Evolutionary conservation across 169 alveolate genomes (phyloP).

Genomic region (Cryptosporidium xiaoi): DNA sequence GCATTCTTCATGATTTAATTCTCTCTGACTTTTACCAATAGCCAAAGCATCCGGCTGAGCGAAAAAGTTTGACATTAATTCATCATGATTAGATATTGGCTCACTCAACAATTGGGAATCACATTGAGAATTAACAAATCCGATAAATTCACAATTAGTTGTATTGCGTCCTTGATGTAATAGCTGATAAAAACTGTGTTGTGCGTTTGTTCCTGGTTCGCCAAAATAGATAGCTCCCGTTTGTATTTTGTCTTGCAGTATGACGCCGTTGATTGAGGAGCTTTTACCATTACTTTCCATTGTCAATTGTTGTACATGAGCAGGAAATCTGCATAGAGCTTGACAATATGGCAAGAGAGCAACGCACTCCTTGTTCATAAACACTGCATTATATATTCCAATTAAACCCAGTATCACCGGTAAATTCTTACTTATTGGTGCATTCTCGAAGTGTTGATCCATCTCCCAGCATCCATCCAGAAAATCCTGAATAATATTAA

Average conservation of each 20-base stretch:
- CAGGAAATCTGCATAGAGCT: slow-evolving; percentile 92
- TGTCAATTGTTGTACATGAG: slow-evolving; percentile 96
- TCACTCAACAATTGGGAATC: slow-evolving; percentile 79
- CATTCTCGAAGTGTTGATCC: slow-evolving; percentile 90
- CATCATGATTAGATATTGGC: slow-evolving; percentile 90
- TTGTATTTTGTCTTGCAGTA: slow-evolving; percentile 77
- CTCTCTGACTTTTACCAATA: slow-evolving; percentile 88
- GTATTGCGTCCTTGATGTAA: slow-evolving; percentile 96
- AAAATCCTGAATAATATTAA: slow-evolving; percentile 86
- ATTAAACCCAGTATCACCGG: slow-evolving; percentile 95
- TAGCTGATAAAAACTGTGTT: slow-evolving; percentile 96
- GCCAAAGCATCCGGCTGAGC: slow-evolving; percentile 99
- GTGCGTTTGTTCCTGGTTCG: slow-evolving; percentile 99
- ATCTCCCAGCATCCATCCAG: slow-evolving; percentile 84
- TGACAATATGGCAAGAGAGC: slow-evolving; percentile 98
- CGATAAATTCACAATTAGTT: slow-evolving; percentile 97
- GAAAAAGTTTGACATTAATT: slow-evolving; percentile 97
- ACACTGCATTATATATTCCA: slow-evolving; percentile 93
- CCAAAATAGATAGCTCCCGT: slow-evolving; percentile 98
- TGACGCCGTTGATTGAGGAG: slow-evolving; percentile 87
- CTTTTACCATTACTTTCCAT: slow-evolving; percentile 98
- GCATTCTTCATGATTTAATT: slow-evolving; percentile 69
- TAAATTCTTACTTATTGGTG: slow-evolving; percentile 86
- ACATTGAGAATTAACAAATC: slow-evolving; percentile 92
- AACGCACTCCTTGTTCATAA: slow-evolving; percentile 88